Conservation (phyloP, 1,139 yeast genomes). For the Sporopachydermia cereana region DNA sequence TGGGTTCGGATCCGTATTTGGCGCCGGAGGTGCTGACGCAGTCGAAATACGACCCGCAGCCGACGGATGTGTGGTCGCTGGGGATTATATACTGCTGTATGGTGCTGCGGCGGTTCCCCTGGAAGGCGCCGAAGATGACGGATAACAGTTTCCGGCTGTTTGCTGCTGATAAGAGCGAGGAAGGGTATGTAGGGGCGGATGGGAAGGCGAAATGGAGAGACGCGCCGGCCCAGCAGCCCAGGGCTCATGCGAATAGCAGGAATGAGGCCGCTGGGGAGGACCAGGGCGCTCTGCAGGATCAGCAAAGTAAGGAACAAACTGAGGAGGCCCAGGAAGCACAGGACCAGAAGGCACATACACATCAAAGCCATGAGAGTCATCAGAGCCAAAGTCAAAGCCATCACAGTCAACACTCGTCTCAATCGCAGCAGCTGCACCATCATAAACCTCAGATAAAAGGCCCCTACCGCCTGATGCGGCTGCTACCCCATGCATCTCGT, state of each 20-base stretch:
- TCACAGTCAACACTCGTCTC: conserved; percentile 6
- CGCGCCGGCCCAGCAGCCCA: too few relatives aligned
- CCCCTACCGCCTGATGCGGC: conserved; percentile 78
- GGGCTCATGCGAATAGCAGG: conserved; percentile 6
- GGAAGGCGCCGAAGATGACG: conserved; percentile 69
- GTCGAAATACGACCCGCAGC: conserved; percentile 61
- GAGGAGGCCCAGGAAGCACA: too few relatives aligned
- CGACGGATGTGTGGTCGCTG: conserved; percentile 72
- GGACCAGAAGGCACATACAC: too few relatives aligned
- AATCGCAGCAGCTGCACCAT: conserved; percentile 14
- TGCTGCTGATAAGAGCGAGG: conserved; percentile 12
- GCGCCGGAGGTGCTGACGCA: conserved; percentile 70
- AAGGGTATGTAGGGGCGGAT: conserved; percentile 2
- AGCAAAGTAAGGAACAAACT: too few relatives aligned
- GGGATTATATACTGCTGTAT: conserved; percentile 76
- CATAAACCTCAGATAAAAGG: conserved; percentile 36
- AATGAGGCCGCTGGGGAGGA: not conserved
- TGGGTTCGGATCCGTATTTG: conserved; percentile 76
- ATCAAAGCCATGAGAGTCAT: conserved; percentile 7
- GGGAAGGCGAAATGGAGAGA: conserved; percentile 4
- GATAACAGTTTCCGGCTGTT: conserved; percentile 59
- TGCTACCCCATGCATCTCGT: conserved; percentile 79
- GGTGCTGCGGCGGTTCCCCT: conserved; percentile 71
- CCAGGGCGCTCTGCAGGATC: not conserved
- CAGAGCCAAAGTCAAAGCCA: conserved; percentile 9